A percentile compares a stretch with the other conserved stretches of the same genome.
These are phyloP conservation scores for Umbelopsis sp. DNA, from an alignment of 371 early-diverging fungal species.

Conservation along the genomic window DNA sequence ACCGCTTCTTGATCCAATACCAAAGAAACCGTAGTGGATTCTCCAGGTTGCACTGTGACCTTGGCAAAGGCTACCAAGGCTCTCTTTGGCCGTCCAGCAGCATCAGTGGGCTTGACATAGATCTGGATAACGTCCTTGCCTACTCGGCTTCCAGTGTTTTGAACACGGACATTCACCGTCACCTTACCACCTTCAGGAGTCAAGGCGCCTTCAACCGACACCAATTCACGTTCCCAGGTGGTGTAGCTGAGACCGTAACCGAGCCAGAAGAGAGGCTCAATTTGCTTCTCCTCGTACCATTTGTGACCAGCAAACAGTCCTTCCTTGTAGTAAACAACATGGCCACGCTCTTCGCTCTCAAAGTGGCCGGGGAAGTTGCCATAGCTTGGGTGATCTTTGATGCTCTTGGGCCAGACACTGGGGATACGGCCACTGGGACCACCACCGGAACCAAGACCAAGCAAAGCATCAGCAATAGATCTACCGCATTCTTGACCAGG, in stretches of 20 bases:
- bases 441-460: constrained; percentile 31
- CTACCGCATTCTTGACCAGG: constrained; percentile 54
- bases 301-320: constrained; percentile 44
- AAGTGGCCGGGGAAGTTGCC: constrained; percentile 23
- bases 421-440: constrained; percentile 56
- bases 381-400: constrained; percentile 33
- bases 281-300: constrained; percentile 30
- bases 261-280: constrained; percentile 40
- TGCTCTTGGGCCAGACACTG: constrained; percentile 31
- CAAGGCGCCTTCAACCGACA: neutral
- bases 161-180: constrained; percentile 28
- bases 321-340: constrained; percentile 35
- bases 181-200: constrained; percentile 1
- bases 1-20: constrained; percentile 14
- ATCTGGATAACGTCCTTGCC: constrained; percentile 50
- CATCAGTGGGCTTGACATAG: constrained; percentile 20
- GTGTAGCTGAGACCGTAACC: constrained; percentile 57
- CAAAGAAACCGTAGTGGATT: neutral
- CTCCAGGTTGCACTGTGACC: constrained; percentile 16
- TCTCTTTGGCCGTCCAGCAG: constrained; percentile 6
- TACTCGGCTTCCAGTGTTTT: constrained; percentile 37
- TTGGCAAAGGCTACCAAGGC: constrained; percentile 8
- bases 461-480: constrained; percentile 46
- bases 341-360: neutral
- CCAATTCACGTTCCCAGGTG: constrained; percentile 33